Percentiles rank a stretch among this genome's conserved stretches.
phyloP scores from a whole-genome alignment of 1,284 basidiomycete genomes.

The Tetrapyrgos nigripes region DNA sequence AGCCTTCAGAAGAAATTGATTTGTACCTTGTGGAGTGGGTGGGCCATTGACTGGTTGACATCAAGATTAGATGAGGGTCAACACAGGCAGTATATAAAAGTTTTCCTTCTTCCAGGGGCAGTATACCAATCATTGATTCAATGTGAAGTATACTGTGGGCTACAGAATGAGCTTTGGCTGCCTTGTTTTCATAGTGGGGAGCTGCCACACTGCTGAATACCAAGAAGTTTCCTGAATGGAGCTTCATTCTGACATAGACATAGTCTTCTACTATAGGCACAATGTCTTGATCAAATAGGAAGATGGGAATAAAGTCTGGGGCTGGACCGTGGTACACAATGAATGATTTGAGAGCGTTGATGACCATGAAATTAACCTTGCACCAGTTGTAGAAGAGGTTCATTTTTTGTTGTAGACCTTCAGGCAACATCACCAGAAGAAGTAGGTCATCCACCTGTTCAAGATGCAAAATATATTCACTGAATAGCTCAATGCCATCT shows the following conservation, averaged over 20 bases:
- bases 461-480: not conserved
- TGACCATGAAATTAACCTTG: not conserved
- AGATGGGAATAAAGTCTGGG: not conserved
- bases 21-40: too few species aligned
- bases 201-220: not conserved
- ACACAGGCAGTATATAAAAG: conserved; percentile 9
- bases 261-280: not conserved
- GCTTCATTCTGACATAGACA: not conserved
- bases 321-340: not conserved
- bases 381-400: conserved; percentile 8
- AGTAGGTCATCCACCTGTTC: conserved; percentile 3
- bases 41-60: too few species aligned
- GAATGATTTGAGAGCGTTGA: conserved; percentile 6
- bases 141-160: conserved; percentile 4
- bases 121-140: conserved; percentile 3
- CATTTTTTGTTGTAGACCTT: conserved; percentile 9
- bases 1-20: too few species aligned
- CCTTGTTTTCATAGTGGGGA: conserved; percentile 1
- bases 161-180: not conserved
- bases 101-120: not conserved
- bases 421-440: conserved; percentile 1
- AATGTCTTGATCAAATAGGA: not conserved
- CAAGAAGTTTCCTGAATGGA: not conserved
- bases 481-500: conserved; percentile 2
- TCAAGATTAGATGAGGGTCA: too few species aligned